Evolutionary conservation across 805 yeast species (phyloP).

Genomic region (Kodamaea fukazawae): DNA sequence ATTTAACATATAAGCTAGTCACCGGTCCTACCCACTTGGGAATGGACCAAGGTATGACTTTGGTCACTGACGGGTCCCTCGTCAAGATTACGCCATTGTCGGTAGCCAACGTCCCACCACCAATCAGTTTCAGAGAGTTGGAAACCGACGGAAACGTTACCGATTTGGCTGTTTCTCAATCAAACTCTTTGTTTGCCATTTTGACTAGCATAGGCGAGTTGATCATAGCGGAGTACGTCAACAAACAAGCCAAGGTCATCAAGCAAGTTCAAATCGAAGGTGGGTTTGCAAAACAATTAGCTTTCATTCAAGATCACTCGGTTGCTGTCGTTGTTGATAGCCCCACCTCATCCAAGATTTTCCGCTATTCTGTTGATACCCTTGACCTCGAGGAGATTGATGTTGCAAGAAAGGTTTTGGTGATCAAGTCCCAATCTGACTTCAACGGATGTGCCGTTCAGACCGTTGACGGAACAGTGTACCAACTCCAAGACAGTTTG

Average conservation of each 20-base stretch:
- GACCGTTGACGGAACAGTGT: constrained; percentile 60
- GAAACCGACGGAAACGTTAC: constrained; percentile 50
- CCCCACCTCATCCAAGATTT: constrained; percentile 47
- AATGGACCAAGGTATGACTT: constrained; percentile 69
- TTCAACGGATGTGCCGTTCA: constrained; percentile 54
- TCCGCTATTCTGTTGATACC: constrained; percentile 36
- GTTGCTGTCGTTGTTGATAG: constrained; percentile 63
- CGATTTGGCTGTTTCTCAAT: constrained; percentile 62
- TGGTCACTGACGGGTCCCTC: constrained; percentile 75
- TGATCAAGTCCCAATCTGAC: constrained; percentile 54
- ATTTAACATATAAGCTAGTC: constrained; percentile 59
- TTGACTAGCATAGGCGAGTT: constrained; percentile 51
- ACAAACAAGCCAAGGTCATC: constrained; percentile 51
- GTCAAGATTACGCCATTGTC: constrained; percentile 78
- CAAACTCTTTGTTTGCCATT: constrained; percentile 59
- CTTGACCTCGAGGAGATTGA: constrained; percentile 40
- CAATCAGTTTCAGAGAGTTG: constrained; percentile 71
- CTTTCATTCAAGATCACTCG: constrained; percentile 49
- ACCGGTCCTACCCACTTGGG: constrained; percentile 71
- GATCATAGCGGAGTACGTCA: constrained; percentile 36
- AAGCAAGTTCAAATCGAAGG: constrained; percentile 26
- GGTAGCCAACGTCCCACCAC: constrained; percentile 92
- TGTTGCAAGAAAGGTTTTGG: constrained; percentile 49
- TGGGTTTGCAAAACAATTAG: constrained; percentile 55
- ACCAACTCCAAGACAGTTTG: constrained; percentile 24